phyloP scores from a whole-genome alignment of 1,139 yeast species.

The Pichia sp. region DNA sequence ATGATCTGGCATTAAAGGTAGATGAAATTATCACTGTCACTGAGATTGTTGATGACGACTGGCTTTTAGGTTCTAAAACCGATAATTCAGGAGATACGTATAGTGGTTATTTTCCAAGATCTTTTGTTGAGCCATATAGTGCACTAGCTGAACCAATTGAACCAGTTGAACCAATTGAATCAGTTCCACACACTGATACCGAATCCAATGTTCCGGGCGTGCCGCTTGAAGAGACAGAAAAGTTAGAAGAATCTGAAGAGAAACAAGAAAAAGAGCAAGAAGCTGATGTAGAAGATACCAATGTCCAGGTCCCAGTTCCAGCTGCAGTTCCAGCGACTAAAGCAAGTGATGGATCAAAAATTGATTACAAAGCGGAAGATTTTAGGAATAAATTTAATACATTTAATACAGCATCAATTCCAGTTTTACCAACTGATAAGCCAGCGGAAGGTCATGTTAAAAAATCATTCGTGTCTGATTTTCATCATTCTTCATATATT shows the following conservation, averaged over 20 bases:
- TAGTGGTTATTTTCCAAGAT: slow-evolving; percentile 82
- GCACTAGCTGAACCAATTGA: neutral
- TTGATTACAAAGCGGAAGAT: slow-evolving; percentile 12
- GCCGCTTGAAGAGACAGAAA: slow-evolving; percentile 1
- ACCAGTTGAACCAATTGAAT: too few relatives aligned
- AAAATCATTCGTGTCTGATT: slow-evolving; percentile 35
- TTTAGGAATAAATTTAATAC: slow-evolving; percentile 40
- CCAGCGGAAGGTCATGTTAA: slow-evolving; percentile 33
- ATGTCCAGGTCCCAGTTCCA: neutral
- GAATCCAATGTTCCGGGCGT: neutral
- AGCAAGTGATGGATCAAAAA: neutral
- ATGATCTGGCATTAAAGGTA: slow-evolving; percentile 65
- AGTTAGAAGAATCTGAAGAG: neutral
- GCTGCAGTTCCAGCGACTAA: neutral
- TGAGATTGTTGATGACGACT: slow-evolving; percentile 79
- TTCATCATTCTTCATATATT: slow-evolving; percentile 36
- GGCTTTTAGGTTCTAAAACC: slow-evolving; percentile 62
- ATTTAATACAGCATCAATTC: slow-evolving; percentile 33
- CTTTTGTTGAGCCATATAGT: slow-evolving; percentile 52
- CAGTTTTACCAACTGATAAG: slow-evolving; percentile 34
- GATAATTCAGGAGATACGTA: slow-evolving; percentile 28
- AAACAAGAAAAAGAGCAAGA: neutral
- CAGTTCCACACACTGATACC: neutral
- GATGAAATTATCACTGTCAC: slow-evolving; percentile 71
- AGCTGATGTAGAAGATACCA: neutral